Evolutionary conservation across 495 filamentous ascomycete species (phyloP).

Genomic region (Gamarada debralockiae): DNA sequence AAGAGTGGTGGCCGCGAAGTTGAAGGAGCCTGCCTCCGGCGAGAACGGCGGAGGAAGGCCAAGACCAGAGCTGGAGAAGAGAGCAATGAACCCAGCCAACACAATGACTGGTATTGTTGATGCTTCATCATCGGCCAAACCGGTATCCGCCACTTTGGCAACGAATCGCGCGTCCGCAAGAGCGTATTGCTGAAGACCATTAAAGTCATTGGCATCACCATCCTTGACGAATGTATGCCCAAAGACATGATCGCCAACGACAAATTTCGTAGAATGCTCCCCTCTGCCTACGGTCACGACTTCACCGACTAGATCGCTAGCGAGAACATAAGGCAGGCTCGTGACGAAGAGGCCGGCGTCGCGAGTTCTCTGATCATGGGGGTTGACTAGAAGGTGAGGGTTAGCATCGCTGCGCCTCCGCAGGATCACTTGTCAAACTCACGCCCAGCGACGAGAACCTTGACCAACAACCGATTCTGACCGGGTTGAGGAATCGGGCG

Average conservation of each 20-base stretch:
- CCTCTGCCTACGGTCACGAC: slow-evolving; percentile 2
- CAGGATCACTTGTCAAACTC: too few species aligned
- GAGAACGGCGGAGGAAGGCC: slow-evolving; percentile 10
- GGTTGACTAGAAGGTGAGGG: slow-evolving; percentile 1
- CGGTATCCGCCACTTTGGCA: slow-evolving; percentile 8
- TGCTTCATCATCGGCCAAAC: slow-evolving; percentile 6
- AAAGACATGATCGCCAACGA: slow-evolving; percentile 10
- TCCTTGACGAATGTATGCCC: slow-evolving; percentile 9
- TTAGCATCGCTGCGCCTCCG: slow-evolving; percentile 1
- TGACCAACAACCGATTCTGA: too few species aligned
- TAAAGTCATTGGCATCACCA: slow-evolving; percentile 4
- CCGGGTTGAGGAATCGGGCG: too few species aligned
- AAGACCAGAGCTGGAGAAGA: slow-evolving; percentile 10
- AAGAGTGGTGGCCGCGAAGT: slow-evolving; percentile 5
- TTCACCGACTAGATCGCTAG: slow-evolving; percentile 5
- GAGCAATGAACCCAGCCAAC: slow-evolving; percentile 7
- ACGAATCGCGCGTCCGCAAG: not conserved
- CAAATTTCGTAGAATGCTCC: not conserved
- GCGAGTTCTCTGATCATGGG: slow-evolving; percentile 6
- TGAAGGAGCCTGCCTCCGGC: too few species aligned
- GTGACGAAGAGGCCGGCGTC: slow-evolving; percentile 13
- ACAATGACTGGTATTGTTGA: slow-evolving; percentile 13
- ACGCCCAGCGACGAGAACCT: too few species aligned
- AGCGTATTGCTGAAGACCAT: slow-evolving; percentile 12
- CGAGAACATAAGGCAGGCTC: slow-evolving; percentile 14